These are phyloP conservation scores for Phytophthora cryptogea DNA, from an alignment of 352 stramenopile species.

Conservation along the genomic window DNA sequence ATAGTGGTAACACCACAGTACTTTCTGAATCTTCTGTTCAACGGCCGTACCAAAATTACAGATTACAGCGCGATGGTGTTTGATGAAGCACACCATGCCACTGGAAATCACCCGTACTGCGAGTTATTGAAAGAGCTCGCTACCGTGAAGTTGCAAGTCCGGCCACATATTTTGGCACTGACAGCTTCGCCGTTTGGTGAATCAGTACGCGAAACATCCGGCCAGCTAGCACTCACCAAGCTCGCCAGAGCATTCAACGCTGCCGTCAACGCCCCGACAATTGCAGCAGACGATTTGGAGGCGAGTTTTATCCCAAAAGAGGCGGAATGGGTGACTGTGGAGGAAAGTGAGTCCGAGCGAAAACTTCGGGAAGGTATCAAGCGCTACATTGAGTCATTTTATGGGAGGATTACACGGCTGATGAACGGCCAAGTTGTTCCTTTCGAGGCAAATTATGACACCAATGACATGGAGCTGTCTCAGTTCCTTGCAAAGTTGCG, in stretches of 20 bases:
- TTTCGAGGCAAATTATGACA: conserved; percentile 59
- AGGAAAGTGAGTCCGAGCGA: conserved; percentile 39
- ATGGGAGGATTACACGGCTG: conserved; percentile 28
- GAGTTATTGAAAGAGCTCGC: conserved; percentile 54
- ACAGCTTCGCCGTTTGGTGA: conserved; percentile 80
- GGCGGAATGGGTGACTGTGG: conserved; percentile 59
- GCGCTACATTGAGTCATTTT: conserved; percentile 51
- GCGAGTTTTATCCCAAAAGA: conserved; percentile 58
- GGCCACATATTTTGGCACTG: conserved; percentile 64
- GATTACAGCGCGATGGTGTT: conserved; percentile 80
- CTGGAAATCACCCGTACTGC: conserved; percentile 62
- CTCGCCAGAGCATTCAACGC: conserved; percentile 55
- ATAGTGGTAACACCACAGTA: conserved; percentile 74
- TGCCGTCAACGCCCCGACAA: conserved; percentile 64
- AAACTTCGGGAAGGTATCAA: conserved; percentile 49
- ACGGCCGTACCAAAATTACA: conserved; percentile 37
- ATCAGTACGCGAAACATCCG: conserved; percentile 38
- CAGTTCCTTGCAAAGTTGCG: conserved; percentile 58
- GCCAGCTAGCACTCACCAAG: conserved; percentile 41
- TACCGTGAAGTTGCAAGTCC: conserved; percentile 18
- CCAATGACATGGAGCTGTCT: conserved; percentile 52
- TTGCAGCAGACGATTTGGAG: conserved; percentile 50
- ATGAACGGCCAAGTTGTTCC: conserved; percentile 39
- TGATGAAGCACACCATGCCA: conserved; percentile 82
- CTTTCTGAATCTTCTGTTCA: conserved; percentile 66